These are phyloP conservation scores for Chlamydomonas sp. DNA, from an alignment of 139 green algal genomes.

Conservation along the genomic window DNA sequence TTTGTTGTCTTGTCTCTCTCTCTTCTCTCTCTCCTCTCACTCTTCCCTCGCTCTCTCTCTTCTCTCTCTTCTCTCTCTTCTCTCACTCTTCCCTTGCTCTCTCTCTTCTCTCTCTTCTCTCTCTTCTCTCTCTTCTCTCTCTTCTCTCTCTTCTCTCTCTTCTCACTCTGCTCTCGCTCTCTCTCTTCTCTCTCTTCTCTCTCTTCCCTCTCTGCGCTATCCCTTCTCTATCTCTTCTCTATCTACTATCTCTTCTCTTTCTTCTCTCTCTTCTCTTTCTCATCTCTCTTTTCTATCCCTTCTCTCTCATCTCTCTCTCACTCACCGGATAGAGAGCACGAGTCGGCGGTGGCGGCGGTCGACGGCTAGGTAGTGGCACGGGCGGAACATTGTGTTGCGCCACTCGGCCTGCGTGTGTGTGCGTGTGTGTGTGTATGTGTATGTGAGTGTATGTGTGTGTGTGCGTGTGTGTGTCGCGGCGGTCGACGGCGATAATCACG, in stretches of 20 bases:
- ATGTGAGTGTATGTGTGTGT: no score
- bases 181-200: background rate
- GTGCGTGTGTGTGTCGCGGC: no score
- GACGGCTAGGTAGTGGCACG: conserved; percentile 54
- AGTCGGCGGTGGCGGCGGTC: conserved; percentile 30
- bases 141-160: background rate
- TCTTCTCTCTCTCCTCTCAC: background rate
- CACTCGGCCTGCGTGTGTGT: conserved; percentile 42
- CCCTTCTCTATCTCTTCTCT: background rate
- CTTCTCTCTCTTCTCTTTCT: background rate
- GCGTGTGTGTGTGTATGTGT: no score
- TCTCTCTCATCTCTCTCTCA: conserved; percentile 2
- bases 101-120: background rate
- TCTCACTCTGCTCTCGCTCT: background rate
- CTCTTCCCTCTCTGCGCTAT: background rate
- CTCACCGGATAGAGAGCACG: no score
- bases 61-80: background rate
- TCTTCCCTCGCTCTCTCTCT: background rate
- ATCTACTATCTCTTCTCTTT: background rate
- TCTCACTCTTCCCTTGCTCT: background rate
- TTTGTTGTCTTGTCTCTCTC: no score
- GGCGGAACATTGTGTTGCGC: conserved; percentile 36
- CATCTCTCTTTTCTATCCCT: background rate
- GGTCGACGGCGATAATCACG: no score
- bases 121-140: background rate